phyloP scores from a whole-genome alignment of 768 basidiomycete genomes.

The Mycena metata region DNA sequence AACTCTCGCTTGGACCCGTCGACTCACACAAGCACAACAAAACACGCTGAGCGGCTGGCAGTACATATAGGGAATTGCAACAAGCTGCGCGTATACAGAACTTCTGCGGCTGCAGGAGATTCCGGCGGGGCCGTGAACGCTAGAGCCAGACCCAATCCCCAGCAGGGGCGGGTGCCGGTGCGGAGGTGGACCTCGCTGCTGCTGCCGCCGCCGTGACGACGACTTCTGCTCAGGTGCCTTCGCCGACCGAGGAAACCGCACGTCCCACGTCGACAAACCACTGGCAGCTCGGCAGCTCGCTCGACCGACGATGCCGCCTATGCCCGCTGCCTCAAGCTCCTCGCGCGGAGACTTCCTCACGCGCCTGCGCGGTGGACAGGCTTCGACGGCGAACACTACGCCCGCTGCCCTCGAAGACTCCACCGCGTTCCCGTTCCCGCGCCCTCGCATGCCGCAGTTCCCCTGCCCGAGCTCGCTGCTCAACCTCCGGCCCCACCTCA shows the following conservation, averaged over 20 bases:
- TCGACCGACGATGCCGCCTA: slow-evolving; percentile 18
- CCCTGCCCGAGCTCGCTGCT: neutral
- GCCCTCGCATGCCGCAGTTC: neutral
- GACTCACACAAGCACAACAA: no score
- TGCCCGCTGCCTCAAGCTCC: slow-evolving; percentile 9
- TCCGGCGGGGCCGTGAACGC: neutral
- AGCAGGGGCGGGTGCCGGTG: neutral
- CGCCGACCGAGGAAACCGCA: neutral
- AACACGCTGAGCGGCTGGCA: no score
- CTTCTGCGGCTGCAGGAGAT: slow-evolving; percentile 1
- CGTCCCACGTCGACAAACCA: neutral
- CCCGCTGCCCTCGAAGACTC: slow-evolving; percentile 20
- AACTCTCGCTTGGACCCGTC: no score
- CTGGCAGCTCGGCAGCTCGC: neutral
- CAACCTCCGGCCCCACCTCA: neutral
- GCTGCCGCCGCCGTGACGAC: neutral
- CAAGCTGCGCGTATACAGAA: no score
- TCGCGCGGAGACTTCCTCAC: slow-evolving; percentile 7
- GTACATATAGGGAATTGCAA: no score
- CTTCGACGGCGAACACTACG: neutral
- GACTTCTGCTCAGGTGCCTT: no score
- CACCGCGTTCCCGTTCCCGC: neutral
- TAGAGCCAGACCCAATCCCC: no score
- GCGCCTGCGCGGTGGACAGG: slow-evolving; percentile 15
- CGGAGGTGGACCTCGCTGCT: neutral